Evolutionary conservation across 2,329 filamentous ascomycete genomes (phyloP).

Genomic region (Chaetomium globosum): DNA sequence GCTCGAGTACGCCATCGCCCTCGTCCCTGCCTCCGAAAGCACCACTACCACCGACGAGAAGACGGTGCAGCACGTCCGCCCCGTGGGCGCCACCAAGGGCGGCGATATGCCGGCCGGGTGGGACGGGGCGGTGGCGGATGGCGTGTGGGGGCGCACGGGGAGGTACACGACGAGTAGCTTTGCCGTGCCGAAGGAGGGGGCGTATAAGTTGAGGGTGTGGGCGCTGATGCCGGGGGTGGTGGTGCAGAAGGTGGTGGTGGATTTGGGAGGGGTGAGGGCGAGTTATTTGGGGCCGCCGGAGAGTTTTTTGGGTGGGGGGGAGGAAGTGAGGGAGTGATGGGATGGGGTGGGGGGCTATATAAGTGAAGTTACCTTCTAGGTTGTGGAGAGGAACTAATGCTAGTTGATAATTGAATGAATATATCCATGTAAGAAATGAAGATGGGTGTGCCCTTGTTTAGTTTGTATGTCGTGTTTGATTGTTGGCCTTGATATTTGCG

Average conservation of each 20-base stretch:
- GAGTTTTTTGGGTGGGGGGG: slow-evolving; percentile 53
- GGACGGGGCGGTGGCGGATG: slow-evolving; percentile 49
- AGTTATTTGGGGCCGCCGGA: slow-evolving; percentile 62
- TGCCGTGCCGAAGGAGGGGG: slow-evolving; percentile 46
- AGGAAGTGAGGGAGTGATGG: slow-evolving; percentile 43
- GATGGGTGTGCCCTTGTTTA: too few species aligned
- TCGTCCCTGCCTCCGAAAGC: slow-evolving; percentile 36
- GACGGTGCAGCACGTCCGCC: slow-evolving; percentile 44
- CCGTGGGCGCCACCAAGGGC: slow-evolving; percentile 49
- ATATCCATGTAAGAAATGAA: background rate
- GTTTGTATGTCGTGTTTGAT: background rate
- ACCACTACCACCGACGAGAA: slow-evolving; percentile 23
- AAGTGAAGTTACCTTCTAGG: too few species aligned
- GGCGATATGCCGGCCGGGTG: slow-evolving; percentile 47
- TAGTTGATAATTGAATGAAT: slow-evolving; percentile 14
- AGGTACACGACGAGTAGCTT: slow-evolving; percentile 53
- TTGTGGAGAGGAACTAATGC: background rate
- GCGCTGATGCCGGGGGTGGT: slow-evolving; percentile 55
- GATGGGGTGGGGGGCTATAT: slow-evolving; percentile 42
- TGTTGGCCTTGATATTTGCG: background rate
- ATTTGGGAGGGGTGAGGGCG: slow-evolving; percentile 57
- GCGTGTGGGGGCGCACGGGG: slow-evolving; percentile 50
- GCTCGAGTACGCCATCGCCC: slow-evolving; percentile 54
- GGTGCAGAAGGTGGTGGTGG: slow-evolving; percentile 59
- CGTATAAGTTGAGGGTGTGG: slow-evolving; percentile 56